Conservation (phyloP, 2,329 filamentous ascomycete genomes). For the Raffaelea deltoideospora region DNA sequence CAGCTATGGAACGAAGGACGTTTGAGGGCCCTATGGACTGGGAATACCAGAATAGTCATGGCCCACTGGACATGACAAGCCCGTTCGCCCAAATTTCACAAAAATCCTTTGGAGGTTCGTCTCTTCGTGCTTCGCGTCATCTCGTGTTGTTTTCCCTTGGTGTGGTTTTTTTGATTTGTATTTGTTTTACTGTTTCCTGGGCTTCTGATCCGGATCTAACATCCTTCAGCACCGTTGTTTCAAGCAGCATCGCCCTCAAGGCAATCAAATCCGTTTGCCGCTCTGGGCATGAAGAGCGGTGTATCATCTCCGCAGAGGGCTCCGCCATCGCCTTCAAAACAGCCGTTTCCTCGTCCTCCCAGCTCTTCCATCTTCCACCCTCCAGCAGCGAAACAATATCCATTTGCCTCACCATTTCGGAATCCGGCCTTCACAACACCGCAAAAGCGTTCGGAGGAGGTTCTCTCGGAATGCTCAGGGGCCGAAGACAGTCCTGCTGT, state of each 20-base stretch:
- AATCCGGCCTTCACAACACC: constrained; percentile 52
- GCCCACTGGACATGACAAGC: constrained; percentile 43
- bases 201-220: too few relatives aligned
- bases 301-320: background rate
- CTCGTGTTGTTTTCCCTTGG: constrained; percentile 10
- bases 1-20: constrained; percentile 29
- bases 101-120: constrained; percentile 26
- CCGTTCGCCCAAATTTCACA: constrained; percentile 41
- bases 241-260: constrained; percentile 12
- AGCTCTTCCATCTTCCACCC: constrained; percentile 32
- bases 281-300: background rate
- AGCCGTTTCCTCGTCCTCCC: constrained; percentile 20
- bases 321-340: constrained; percentile 13
- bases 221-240: constrained; percentile 8
- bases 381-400: constrained; percentile 23
- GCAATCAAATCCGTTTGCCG: constrained; percentile 14
- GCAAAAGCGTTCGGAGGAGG: constrained; percentile 38
- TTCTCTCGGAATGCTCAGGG: constrained; percentile 39
- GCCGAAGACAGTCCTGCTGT: constrained; percentile 45
- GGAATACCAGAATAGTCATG: constrained; percentile 43
- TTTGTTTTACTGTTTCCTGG: background rate
- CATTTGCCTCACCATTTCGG: constrained; percentile 39
- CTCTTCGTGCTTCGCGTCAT: background rate
- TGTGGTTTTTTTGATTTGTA: background rate
- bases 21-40: constrained; percentile 51